Evolutionary conservation across 768 basidiomycete species (phyloP), one percentile per base, ranked within the genome.

Genomic region (Pleurotus citrinopileatus): DNA sequence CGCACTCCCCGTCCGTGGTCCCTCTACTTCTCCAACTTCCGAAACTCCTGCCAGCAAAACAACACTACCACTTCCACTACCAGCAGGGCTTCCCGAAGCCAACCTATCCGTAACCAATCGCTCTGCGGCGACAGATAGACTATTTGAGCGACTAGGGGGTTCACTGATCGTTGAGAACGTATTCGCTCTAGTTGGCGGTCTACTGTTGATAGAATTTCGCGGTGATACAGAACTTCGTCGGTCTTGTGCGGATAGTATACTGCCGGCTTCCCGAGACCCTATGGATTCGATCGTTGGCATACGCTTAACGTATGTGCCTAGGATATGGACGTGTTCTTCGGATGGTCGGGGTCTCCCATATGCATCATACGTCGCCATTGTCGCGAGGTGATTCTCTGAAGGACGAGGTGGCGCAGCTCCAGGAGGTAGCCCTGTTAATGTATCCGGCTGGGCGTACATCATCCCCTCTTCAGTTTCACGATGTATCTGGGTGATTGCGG

Each of bases 261-360:
- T 70, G 34, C 64, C 67, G 45, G 72, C 56, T 56, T 91, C 89
- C 47, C 80, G 76, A 15, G 84, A 87, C 36, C 87, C 88, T 65
- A 90, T 75, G 38, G 82, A 84, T 65, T 90, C 87, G 57, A 91
- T 91, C 25, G 89, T 91, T 17, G 87, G 84, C 89, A 91, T 89
- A 34, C 89, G 85, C 48, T 79, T 75, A 40, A 91, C 76, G 60
- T 74, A 80, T 20, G 78, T 74, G 51, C 87, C 86, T 53, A 91
- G 70, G 45, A 91, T 75, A 4, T 76, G 76, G 26, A 89, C 71
- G 51, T 78, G 74, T 54, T 78, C 75, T 34, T 80, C 80, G 19
- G 75, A 71, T 17, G 72, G 71, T 59, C 76, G 44, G 59, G 52
- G 59, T 58, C 61, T 25, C 42, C 52, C 19, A 54, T 52, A 44